phyloP scores from a whole-genome alignment of 441 rosid genomes.

The Cnidoscolus chayamansa region DNA sequence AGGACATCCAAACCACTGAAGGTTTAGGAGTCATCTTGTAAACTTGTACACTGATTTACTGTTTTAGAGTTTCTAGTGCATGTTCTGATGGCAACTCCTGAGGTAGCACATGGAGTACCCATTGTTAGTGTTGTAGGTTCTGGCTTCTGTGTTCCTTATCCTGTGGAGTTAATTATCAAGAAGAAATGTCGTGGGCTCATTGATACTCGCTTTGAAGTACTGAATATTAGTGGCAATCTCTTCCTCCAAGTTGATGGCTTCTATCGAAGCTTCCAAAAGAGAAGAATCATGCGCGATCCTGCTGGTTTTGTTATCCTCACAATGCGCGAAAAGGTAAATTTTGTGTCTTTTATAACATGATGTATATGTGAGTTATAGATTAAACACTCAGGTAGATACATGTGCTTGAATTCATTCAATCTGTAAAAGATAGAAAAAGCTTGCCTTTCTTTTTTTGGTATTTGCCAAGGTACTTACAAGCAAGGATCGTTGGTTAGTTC shows the following conservation, averaged over 20 bases:
- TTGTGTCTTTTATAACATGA: neutral
- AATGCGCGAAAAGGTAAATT: constrained; percentile 46
- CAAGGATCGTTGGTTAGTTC: constrained; percentile 31
- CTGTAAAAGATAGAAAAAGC: neutral
- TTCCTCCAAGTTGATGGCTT: constrained; percentile 48
- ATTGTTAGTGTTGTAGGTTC: constrained; percentile 39
- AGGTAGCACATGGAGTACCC: constrained; percentile 4
- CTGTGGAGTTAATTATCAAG: constrained; percentile 44
- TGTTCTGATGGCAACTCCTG: neutral
- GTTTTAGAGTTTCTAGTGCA: neutral
- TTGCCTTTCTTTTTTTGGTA: neutral
- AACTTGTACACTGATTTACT: neutral
- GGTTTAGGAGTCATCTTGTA: neutral
- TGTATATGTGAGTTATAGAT: no score
- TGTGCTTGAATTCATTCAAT: no score
- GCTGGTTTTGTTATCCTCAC: constrained; percentile 49
- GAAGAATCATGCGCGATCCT: constrained; percentile 46
- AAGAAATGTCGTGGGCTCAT: constrained; percentile 36
- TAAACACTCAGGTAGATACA: no score
- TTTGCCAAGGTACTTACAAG: neutral
- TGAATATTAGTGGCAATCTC: constrained; percentile 38
- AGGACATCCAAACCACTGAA: neutral
- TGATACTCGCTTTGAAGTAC: constrained; percentile 37
- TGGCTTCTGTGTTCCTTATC: constrained; percentile 47
- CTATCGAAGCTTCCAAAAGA: constrained; percentile 37